Evolutionary conservation across 139 green algal species (phyloP).

Genomic region (Choricystis sp.): DNA sequence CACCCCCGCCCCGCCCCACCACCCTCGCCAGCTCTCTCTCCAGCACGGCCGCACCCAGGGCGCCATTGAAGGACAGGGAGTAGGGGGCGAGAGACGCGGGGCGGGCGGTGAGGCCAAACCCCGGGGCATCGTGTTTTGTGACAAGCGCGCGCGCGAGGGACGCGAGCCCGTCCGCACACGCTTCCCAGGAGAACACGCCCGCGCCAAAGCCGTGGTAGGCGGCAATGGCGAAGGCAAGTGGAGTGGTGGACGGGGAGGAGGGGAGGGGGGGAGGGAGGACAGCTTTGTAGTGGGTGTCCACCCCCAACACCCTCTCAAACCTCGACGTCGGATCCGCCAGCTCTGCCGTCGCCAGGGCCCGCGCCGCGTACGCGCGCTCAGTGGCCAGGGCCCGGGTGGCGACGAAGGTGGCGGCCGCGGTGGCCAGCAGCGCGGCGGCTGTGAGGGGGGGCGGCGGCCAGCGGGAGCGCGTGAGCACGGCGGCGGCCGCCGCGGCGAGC

Average conservation of each 20-base stretch:
- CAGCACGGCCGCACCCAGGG: conserved; percentile 23
- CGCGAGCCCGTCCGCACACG: conserved; percentile 30
- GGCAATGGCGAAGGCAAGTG: background rate
- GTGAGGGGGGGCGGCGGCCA: background rate
- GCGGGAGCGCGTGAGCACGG: background rate
- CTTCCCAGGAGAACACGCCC: conserved; percentile 42
- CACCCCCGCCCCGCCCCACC: conserved; percentile 2
- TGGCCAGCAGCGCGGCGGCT: background rate
- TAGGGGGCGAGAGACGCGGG: conserved; percentile 23
- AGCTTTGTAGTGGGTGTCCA: conserved; percentile 31
- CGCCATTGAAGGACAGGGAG: conserved; percentile 51
- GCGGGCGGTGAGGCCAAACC: conserved; percentile 62
- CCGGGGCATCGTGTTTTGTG: conserved; percentile 66
- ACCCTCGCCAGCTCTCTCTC: conserved; percentile 33
- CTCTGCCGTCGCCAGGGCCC: conserved; percentile 5
- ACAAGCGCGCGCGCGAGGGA: conserved; percentile 28
- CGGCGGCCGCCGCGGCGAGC: background rate
- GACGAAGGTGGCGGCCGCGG: background rate
- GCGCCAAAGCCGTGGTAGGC: conserved; percentile 71
- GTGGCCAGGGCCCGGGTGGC: too few relatives aligned
- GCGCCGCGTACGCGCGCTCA: background rate
- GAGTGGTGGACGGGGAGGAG: conserved; percentile 26
- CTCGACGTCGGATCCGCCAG: conserved; percentile 35
- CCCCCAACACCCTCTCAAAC: conserved; percentile 24
- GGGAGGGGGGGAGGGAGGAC: background rate